These are phyloP conservation scores for Phytopythium chamaehyphon DNA, from an alignment of 352 stramenopile genomes.

Conservation along the genomic window DNA sequence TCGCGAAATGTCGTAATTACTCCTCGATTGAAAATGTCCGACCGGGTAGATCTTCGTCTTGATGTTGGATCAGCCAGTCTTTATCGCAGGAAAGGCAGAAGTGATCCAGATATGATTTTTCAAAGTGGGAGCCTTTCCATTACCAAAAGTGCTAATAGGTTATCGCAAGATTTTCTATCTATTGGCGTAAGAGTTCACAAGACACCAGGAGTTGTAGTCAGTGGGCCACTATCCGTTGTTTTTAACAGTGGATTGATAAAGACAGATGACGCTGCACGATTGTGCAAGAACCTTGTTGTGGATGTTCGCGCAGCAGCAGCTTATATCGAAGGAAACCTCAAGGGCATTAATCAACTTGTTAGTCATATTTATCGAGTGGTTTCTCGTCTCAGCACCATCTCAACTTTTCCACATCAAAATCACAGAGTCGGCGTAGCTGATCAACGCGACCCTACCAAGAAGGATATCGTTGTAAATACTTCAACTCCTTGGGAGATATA, in stretches of 20 bases:
- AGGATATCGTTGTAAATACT: not conserved
- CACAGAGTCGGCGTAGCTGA: no score
- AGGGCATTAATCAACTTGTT: conserved; percentile 13
- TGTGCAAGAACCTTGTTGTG: not conserved
- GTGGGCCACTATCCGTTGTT: not conserved
- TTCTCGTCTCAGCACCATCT: not conserved
- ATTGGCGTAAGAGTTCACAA: conserved; percentile 1
- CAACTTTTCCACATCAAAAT: no score
- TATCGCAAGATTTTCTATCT: not conserved
- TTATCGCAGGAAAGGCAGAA: conserved; percentile 9
- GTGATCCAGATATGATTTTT: conserved; percentile 9
- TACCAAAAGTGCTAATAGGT: not conserved
- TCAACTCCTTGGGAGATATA: conserved; percentile 22
- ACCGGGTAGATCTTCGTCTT: conserved; percentile 21
- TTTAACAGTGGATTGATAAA: not conserved
- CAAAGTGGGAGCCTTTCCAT: conserved; percentile 17
- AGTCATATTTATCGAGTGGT: not conserved
- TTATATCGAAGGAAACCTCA: conserved; percentile 13
- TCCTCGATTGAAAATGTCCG: conserved; percentile 16
- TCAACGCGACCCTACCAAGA: no score
- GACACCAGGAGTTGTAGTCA: not conserved
- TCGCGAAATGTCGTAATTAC: conserved; percentile 17
- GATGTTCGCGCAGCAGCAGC: conserved; percentile 11
- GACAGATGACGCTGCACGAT: not conserved
- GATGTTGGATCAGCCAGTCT: conserved; percentile 25